Evolutionary conservation across 441 rosid genomes (phyloP), one percentile per base, ranked within the genome.

Genomic region (Mallotus repandus): DNA sequence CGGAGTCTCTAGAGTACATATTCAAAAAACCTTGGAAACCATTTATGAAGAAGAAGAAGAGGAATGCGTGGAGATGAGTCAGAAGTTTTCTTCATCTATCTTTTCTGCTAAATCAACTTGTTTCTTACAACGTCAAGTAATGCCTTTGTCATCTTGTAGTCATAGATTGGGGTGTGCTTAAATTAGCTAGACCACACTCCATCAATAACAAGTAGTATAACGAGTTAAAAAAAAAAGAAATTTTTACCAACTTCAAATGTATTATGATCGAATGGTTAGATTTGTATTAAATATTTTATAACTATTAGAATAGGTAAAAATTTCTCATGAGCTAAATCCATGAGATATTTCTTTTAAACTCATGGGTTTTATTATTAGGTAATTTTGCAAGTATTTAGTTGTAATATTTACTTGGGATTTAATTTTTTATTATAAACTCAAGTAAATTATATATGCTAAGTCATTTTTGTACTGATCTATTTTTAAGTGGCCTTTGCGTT

Each of bases 21-120:
- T 69, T 63, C 69, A 18, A 38, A 12, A 52, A 66, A 69, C 76
- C 61, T 55, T 82, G 55, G 88, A 77, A 46, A 82, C 88, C 45
- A 84, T 84, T 32, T 53, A 66, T 19, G 83, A 81, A 75, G 87
- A 80, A 78, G 85, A 80, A 71, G 82, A 69, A 69, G 57, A 53
- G 12, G 81, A 78, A 62, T 46, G 38, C 73, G 11, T 50, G 50
- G 76, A 57, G 52, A 69, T n/a, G 18, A 22, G 19, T 21, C 2
- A 45, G 21, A 72, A 56, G 38, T 52, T 1, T 56, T 52, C 50
- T 10, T 29, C 73, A 7, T 56, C 69, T 16, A 12, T 70, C 50
- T 60, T 73, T 14, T 38, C 68, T n/a, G 5, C 50, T 18, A 19
- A 19, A 9, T 67, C 74, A 0, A 55, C 52, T 9, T 80, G 79